phyloP scores from a whole-genome alignment of 768 basidiomycete genomes.

The Pleurotus platypus region DNA sequence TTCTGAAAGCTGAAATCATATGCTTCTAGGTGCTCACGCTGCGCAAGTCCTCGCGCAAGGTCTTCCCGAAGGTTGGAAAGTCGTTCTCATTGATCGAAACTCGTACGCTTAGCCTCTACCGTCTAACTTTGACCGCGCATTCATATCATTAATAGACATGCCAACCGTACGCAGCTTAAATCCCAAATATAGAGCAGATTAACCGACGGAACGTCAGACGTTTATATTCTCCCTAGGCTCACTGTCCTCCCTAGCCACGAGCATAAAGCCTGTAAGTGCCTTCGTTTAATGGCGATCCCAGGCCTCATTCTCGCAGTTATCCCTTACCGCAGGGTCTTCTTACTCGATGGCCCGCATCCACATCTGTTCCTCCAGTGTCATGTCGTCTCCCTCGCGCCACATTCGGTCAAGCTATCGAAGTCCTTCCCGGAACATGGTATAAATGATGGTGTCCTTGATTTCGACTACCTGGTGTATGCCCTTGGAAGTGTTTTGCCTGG shows the following conservation, averaged over 20 bases:
- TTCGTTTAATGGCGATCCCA: not conserved
- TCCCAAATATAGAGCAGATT: not conserved
- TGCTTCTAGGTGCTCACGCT: conserved; percentile 39
- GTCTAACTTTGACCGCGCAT: not conserved
- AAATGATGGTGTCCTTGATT: conserved; percentile 30
- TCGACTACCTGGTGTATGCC: conserved; percentile 59
- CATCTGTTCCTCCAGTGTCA: conserved; percentile 42
- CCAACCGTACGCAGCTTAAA: conserved; percentile 34
- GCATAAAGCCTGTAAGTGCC: conserved; percentile 56
- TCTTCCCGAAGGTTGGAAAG: conserved; percentile 48
- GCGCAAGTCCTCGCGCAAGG: conserved; percentile 44
- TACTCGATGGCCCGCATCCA: conserved; percentile 15
- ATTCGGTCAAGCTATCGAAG: conserved; percentile 41
- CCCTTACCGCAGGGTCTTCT: conserved; percentile 50
- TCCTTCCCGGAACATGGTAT: conserved; percentile 46
- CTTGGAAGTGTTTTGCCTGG: conserved; percentile 55
- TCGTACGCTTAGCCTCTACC: conserved; percentile 32
- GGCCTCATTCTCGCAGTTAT: conserved; percentile 33
- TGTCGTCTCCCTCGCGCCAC: conserved; percentile 33
- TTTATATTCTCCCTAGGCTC: conserved; percentile 57
- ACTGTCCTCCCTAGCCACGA: conserved; percentile 58
- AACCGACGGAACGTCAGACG: conserved; percentile 26
- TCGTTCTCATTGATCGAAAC: conserved; percentile 59
- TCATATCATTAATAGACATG: conserved; percentile 29
- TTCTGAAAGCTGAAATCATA: conserved; percentile 3